A percentile compares a stretch with the other conserved stretches of the same genome.
Conservation (phyloP, 163 green algal species). For the Coccomyxa subellipsoidea region DNA sequence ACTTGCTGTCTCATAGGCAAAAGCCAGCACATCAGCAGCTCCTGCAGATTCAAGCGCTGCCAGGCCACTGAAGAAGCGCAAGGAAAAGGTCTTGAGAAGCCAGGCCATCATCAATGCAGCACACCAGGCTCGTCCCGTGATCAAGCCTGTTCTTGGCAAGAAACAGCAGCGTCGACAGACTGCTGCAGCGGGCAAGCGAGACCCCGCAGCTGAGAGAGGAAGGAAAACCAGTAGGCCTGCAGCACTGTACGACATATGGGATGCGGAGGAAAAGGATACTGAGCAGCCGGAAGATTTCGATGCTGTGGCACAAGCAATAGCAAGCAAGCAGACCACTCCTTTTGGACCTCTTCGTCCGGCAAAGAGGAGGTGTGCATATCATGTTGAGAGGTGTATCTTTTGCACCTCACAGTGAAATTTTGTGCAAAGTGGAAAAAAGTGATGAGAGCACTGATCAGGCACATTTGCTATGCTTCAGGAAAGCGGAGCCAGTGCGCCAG, state of each 20-base stretch:
- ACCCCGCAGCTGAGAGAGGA: neutral
- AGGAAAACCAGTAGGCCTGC: neutral
- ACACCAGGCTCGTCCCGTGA: constrained; percentile 10
- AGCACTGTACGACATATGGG: neutral
- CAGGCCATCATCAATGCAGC: constrained; percentile 35
- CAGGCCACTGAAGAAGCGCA: neutral
- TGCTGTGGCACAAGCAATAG: neutral
- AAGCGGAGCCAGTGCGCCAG: neutral
- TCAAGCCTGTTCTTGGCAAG: neutral
- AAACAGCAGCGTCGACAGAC: constrained; percentile 10
- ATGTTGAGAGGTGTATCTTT: neutral
- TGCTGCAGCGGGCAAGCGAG: neutral
- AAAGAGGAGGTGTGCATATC: neutral
- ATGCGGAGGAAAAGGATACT: neutral
- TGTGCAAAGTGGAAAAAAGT: no score
- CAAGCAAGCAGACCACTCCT: neutral
- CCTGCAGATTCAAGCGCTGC: neutral
- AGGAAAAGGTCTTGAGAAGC: constrained; percentile 25
- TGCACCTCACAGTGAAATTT: no score
- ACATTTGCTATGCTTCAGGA: neutral
- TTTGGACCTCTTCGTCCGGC: neutral
- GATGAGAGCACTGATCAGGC: neutral
- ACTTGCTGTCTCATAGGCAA: neutral
- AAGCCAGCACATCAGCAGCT: neutral
- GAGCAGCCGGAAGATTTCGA: neutral